Evolutionary conservation across 495 filamentous ascomycete genomes (phyloP), one percentile per base, ranked within the genome.

Genomic region (Xylaria venustula): DNA sequence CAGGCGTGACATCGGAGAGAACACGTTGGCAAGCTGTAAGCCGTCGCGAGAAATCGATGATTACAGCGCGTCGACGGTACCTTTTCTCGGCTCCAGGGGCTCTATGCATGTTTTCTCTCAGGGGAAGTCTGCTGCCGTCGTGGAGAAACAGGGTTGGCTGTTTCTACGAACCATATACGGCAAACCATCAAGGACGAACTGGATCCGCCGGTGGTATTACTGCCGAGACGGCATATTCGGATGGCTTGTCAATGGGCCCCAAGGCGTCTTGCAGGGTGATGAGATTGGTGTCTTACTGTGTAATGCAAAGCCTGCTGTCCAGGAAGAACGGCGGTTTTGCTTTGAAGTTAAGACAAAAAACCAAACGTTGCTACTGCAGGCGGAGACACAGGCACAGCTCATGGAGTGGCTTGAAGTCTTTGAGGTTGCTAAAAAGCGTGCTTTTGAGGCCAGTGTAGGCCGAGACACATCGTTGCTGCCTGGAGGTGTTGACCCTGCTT

Each of bases 311-410:
- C 90, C 91, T 8, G 93, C 93, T 3, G 88, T 93, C 41, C 88
- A 92, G 65, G 94, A 98, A 71, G 94, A 98, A 64, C 85, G 94
- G 36, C 83, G 95, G 28, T 98, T 97, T 72, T 97, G 95, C 70
- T 98, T 98, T 68, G 95, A 98, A 74, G 92, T 98, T 65, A 98
- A 97, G 80, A 98, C 94, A 14, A 98, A 97, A 71, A 95, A 93
- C 67, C 90, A 88, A 66, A 92, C 86, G 48, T 87, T 97, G 42
- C 75, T 97, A 56, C 78, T 98, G 26, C 94, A 98, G 74, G 91
- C 94, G 5, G 95, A 98, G 70, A 96, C 91, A 0, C 94, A 97
- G 67, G 76, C 81, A 48, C 90, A 97, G 66, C 79, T 98, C 22
- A 89, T 88, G 61, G 91, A 93, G 59, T 98, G 94, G 94, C 86